Evolutionary conservation across 106 monocot genomes (phyloP).

Genomic region (Apostasia shenzhenica): DNA sequence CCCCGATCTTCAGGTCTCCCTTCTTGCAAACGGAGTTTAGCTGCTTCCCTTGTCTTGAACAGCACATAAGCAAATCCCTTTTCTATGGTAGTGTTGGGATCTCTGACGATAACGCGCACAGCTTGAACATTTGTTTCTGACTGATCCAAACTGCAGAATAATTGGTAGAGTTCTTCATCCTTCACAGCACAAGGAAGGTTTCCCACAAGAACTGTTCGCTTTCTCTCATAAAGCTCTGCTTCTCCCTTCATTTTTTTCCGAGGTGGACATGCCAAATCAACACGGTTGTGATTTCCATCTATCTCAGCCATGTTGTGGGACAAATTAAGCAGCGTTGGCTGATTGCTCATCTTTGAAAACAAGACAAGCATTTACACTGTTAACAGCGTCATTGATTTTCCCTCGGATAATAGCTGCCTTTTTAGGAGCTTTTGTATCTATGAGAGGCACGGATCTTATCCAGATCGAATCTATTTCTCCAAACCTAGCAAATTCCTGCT

Average conservation of each 20-base stretch:
- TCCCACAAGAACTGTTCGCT: slow-evolving; percentile 87
- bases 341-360: slow-evolving; percentile 90
- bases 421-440: slow-evolving; percentile 61
- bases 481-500: slow-evolving; percentile 73
- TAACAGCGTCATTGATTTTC: slow-evolving; percentile 64
- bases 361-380: slow-evolving; percentile 90
- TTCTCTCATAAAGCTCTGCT: slow-evolving; percentile 73
- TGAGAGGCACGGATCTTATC: slow-evolving; percentile 78
- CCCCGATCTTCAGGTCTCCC: slow-evolving; percentile 56
- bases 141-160: slow-evolving; percentile 51
- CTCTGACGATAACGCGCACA: slow-evolving; percentile 82
- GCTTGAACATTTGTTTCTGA: slow-evolving; percentile 62
- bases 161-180: slow-evolving; percentile 90
- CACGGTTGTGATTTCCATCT: slow-evolving; percentile 87
- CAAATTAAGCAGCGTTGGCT: slow-evolving; percentile 56
- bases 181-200: slow-evolving; percentile 96
- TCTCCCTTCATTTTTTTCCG: slow-evolving; percentile 85
- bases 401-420: slow-evolving; percentile 68
- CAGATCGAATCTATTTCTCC: slow-evolving; percentile 84
- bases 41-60: slow-evolving; percentile 94
- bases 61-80: slow-evolving; percentile 94
- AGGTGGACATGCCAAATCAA: slow-evolving; percentile 94
- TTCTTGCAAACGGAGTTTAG: slow-evolving; percentile 48
- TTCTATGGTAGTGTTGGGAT: slow-evolving; percentile 74
- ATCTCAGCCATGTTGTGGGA: slow-evolving; percentile 77